These are phyloP conservation scores for Wickerhamomyces ciferrii DNA, from an alignment of 805 yeast species.

Conservation along the genomic window DNA sequence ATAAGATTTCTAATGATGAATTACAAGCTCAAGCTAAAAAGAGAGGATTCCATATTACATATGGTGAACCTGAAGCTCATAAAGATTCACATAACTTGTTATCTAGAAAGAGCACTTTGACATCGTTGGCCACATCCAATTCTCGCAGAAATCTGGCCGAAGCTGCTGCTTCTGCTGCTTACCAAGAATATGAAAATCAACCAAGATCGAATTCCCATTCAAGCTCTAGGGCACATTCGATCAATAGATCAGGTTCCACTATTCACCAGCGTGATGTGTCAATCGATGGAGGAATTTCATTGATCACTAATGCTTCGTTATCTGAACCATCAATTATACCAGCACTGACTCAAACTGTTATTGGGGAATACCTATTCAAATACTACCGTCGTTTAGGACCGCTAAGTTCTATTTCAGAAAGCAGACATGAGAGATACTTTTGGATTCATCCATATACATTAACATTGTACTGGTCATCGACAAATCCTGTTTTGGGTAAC, in stretches of 20 bases:
- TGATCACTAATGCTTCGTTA: slow-evolving; percentile 55
- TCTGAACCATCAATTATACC: slow-evolving; percentile 73
- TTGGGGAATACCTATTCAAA: slow-evolving; percentile 87
- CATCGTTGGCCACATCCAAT: slow-evolving; percentile 17
- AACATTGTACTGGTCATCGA: slow-evolving; percentile 84
- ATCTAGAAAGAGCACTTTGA: slow-evolving; percentile 15
- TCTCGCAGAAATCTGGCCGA: slow-evolving; percentile 23
- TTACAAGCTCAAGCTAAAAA: slow-evolving; percentile 40
- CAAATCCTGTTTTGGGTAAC: slow-evolving; percentile 71
- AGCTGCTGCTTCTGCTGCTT: slow-evolving; percentile 24
- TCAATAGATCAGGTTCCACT: slow-evolving; percentile 12
- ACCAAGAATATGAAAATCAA: slow-evolving; percentile 19
- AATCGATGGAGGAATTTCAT: slow-evolving; percentile 29
- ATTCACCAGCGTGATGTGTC: slow-evolving; percentile 18
- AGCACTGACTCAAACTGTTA: slow-evolving; percentile 85
- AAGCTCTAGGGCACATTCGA: slow-evolving; percentile 9
- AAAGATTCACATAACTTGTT: slow-evolving; percentile 7
- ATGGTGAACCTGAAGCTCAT: slow-evolving; percentile 16
- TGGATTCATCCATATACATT: slow-evolving; percentile 95
- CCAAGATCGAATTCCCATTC: slow-evolving; percentile 12
- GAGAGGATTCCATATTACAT: slow-evolving; percentile 38
- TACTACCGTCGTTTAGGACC: slow-evolving; percentile 78
- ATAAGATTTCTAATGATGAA: slow-evolving; percentile 38
- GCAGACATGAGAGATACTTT: slow-evolving; percentile 86
- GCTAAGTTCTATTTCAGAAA: slow-evolving; percentile 63